These are phyloP conservation scores for Parietaria judaica DNA, from an alignment of 306 rosid species.

Conservation along the genomic window DNA sequence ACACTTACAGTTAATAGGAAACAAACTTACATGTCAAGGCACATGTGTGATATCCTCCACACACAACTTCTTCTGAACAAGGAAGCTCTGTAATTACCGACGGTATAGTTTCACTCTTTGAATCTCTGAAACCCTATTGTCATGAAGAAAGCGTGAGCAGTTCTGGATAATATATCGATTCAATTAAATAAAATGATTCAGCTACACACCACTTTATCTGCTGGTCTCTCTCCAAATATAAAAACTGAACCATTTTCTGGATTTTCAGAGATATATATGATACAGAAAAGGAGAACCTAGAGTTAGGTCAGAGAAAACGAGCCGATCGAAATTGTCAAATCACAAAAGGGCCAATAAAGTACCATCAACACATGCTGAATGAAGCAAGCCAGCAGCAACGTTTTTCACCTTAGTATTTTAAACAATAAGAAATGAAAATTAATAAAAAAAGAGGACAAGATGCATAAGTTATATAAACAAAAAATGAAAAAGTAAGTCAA, in stretches of 20 bases:
- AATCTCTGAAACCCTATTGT: conserved; percentile 41
- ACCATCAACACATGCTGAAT: conserved; percentile 86
- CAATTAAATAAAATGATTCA: background rate
- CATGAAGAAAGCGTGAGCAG: conserved; percentile 14
- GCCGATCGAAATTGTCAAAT: background rate
- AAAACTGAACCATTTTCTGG: conserved; percentile 79
- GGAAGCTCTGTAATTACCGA: conserved; percentile 54
- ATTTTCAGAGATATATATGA: background rate
- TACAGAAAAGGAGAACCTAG: conserved; percentile 17
- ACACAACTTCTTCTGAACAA: conserved; percentile 64
- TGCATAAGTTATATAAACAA: background rate
- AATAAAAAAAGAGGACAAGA: background rate
- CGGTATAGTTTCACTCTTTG: conserved; percentile 39
- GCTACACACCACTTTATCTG: conserved; percentile 53
- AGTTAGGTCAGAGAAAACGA: conserved; percentile 3
- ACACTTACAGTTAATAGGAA: background rate
- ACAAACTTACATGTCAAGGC: conserved; percentile 62
- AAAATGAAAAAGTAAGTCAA: conserved; percentile 7
- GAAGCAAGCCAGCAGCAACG: conserved; percentile 82
- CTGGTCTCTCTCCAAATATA: conserved; percentile 65
- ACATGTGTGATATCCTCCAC: conserved; percentile 96
- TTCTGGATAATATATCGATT: background rate
- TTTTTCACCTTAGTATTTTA: conserved; percentile 44
- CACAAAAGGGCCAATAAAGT: conserved; percentile 17
- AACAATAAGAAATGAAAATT: background rate